phyloP scores from a whole-genome alignment of 75 land plant species.

The Cupressus sempervirens region DNA sequence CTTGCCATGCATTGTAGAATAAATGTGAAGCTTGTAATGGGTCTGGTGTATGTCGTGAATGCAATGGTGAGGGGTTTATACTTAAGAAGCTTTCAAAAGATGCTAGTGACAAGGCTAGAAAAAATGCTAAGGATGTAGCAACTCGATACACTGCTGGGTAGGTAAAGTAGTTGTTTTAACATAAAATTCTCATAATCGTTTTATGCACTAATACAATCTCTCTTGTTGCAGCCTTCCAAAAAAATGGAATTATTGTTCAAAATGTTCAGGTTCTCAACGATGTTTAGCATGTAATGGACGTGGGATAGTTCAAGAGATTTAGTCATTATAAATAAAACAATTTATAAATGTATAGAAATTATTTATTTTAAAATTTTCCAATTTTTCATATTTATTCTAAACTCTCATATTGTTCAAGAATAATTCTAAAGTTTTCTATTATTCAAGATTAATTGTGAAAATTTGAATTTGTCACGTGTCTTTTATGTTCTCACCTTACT shows the following conservation, averaged over 20 bases:
- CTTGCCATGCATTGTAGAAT: slow-evolving; percentile 15
- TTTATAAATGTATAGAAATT: background rate
- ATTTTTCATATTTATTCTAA: background rate
- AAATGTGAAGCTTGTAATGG: slow-evolving; percentile 81
- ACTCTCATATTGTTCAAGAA: no score
- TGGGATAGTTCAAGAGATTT: slow-evolving; percentile 23
- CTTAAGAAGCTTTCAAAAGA: slow-evolving; percentile 61
- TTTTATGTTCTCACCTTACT: background rate
- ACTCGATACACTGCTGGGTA: slow-evolving; percentile 94
- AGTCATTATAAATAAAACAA: background rate
- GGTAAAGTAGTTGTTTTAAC: background rate
- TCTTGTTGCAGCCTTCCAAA: slow-evolving; percentile 67
- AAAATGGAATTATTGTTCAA: slow-evolving; percentile 86
- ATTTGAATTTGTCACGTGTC: background rate
- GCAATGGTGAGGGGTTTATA: slow-evolving; percentile 89
- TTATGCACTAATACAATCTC: background rate
- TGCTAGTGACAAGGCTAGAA: slow-evolving; percentile 70
- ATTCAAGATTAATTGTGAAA: background rate
- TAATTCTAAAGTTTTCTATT: background rate
- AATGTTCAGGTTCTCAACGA: slow-evolving; percentile 63
- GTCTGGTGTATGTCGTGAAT: slow-evolving; percentile 79
- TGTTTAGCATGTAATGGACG: slow-evolving; percentile 65
- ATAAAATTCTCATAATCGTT: background rate
- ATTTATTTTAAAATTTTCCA: background rate
- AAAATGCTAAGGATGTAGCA: slow-evolving; percentile 71